phyloP scores from a whole-genome alignment of 495 filamentous ascomycete species.

The Penicillium chermesinum region DNA sequence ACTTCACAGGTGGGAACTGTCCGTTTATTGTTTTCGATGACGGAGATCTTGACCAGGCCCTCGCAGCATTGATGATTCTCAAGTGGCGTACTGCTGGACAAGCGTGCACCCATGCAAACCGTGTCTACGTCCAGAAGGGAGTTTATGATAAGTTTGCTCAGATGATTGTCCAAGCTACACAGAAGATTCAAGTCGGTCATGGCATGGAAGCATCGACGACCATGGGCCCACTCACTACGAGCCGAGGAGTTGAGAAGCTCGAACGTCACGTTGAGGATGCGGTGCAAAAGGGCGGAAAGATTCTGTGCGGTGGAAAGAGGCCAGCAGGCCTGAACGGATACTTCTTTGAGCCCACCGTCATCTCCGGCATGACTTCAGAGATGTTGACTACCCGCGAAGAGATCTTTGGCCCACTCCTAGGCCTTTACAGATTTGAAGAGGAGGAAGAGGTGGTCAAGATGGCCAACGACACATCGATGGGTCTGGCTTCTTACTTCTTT shows the following conservation, averaged over 20 bases:
- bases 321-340: not conserved
- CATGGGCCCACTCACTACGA: constrained; percentile 5
- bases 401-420: constrained; percentile 26
- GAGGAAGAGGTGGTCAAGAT: constrained; percentile 23
- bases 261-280: constrained; percentile 17
- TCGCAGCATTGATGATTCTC: constrained; percentile 40
- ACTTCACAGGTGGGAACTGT: constrained; percentile 58
- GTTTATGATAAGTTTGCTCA: constrained; percentile 1
- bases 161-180: not conserved
- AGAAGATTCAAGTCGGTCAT: constrained; percentile 6
- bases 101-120: constrained; percentile 58
- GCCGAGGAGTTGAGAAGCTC: constrained; percentile 18
- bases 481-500: constrained; percentile 27
- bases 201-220: not conserved
- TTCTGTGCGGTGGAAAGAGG: constrained; percentile 8
- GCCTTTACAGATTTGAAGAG: constrained; percentile 21
- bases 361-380: constrained; percentile 55
- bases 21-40: constrained; percentile 66
- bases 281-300: constrained; percentile 7
- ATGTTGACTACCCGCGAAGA: constrained; percentile 30
- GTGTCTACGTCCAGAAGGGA: constrained; percentile 52
- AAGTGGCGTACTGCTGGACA: constrained; percentile 56
- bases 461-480: constrained; percentile 25
- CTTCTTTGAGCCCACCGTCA: constrained; percentile 66
- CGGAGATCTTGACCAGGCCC: constrained; percentile 51